Conservation (phyloP, 139 green algal genomes). For the Picocystis salinarum region DNA sequence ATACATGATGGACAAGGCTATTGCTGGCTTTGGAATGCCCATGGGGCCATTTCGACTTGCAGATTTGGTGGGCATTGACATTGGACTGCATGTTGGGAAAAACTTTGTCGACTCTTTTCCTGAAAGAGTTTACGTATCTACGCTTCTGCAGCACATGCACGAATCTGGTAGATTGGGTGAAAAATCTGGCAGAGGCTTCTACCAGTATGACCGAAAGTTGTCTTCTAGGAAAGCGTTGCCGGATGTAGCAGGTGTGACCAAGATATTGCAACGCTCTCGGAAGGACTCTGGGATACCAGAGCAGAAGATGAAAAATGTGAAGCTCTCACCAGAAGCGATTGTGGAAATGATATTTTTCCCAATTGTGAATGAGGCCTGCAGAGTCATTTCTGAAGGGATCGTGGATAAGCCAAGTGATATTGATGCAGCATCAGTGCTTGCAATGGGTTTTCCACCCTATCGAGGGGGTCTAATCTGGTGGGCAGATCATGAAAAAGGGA, state of each 20-base stretch:
- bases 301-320: not conserved
- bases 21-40: conserved; percentile 90
- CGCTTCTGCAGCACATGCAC: conserved; percentile 58
- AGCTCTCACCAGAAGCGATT: conserved; percentile 55
- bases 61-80: conserved; percentile 68
- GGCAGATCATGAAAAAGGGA: conserved; percentile 12
- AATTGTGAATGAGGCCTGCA: conserved; percentile 65
- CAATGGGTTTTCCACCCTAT: conserved; percentile 90
- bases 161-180: conserved; percentile 73
- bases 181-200: conserved; percentile 83
- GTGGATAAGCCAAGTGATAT: conserved; percentile 90
- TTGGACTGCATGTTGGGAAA: conserved; percentile 79
- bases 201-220: conserved; percentile 48
- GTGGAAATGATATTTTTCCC: conserved; percentile 98
- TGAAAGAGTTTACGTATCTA: conserved; percentile 37
- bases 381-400: conserved; percentile 54
- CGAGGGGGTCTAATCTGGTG: conserved; percentile 20
- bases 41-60: conserved; percentile 88
- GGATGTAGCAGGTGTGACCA: no score
- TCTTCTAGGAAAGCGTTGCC: not conserved
- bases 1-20: conserved; percentile 67
- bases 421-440: conserved; percentile 86
- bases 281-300: no score
- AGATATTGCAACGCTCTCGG: no score
- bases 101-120: conserved; percentile 81